Percentiles rank a stretch among this genome's conserved stretches.
Conservation (phyloP, 2,329 filamentous ascomycete species). For the Aschersonia sp. region DNA sequence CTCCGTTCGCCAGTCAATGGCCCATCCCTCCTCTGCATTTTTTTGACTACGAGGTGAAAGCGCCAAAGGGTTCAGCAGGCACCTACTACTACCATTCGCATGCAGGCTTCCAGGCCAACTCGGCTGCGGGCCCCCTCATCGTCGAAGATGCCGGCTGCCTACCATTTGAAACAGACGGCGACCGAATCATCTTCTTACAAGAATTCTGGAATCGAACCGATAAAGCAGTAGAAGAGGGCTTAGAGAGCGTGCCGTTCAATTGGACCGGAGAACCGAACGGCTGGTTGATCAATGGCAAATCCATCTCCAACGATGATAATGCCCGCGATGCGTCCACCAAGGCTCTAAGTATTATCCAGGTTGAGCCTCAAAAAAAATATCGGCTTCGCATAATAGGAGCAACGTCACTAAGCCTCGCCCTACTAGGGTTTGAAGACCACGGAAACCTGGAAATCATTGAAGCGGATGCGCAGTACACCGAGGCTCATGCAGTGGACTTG, state of each 20-base stretch:
- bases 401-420: conserved; percentile 17
- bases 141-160: background rate
- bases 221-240: background rate
- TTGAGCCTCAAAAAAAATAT: conserved; percentile 1
- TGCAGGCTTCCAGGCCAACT: conserved; percentile 40
- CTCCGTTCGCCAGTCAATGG: conserved; percentile 47
- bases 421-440: conserved; percentile 42
- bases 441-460: conserved; percentile 40
- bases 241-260: background rate
- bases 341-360: background rate
- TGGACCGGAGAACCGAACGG: conserved; percentile 3
- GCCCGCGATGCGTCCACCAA: background rate
- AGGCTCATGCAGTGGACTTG: conserved; percentile 27
- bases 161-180: background rate
- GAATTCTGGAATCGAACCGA: conserved; percentile 2
- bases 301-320: background rate
- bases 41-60: conserved; percentile 52
- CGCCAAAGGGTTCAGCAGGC: conserved; percentile 36
- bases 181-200: conserved; percentile 1
- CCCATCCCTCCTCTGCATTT: conserved; percentile 45
- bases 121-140: conserved; percentile 1
- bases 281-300: conserved; percentile 2
- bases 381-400: conserved; percentile 1
- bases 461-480: conserved; percentile 39
- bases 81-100: conserved; percentile 59